These are phyloP conservation scores for Fistulifera pelliculosa DNA, from an alignment of 108 stramenopile genomes.

Conservation along the genomic window DNA sequence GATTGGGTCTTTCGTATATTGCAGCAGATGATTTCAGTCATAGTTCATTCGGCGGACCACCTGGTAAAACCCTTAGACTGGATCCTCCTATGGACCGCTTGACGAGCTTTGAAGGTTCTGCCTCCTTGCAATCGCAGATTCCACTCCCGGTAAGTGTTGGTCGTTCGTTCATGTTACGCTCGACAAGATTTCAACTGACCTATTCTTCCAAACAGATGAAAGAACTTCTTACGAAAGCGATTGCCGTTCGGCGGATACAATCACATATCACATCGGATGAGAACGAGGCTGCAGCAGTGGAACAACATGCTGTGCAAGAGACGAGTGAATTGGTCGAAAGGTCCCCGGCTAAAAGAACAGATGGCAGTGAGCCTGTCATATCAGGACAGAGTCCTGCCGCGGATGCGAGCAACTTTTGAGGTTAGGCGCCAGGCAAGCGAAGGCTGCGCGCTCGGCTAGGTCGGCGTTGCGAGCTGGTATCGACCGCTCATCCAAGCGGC, in stretches of 20 bases:
- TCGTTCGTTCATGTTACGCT: neutral
- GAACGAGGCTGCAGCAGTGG: no score
- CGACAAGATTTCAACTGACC: conserved; percentile 2
- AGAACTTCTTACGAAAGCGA: no score
- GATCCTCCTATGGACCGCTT: conserved; percentile 71
- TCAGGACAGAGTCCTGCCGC: no score
- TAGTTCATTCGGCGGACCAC: neutral
- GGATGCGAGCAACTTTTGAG: conserved; percentile 46
- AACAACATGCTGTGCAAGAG: no score
- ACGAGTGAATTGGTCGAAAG: no score
- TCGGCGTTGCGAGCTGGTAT: conserved; percentile 55
- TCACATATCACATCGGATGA: no score
- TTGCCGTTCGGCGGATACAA: no score
- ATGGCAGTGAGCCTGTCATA: no score
- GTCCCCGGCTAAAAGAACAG: no score
- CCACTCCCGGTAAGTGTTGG: neutral
- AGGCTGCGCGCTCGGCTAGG: conserved; percentile 47
- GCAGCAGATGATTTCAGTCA: conserved; percentile 5
- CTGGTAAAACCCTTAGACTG: conserved; percentile 8
- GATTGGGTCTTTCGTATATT: conserved; percentile 66
- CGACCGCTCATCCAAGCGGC: conserved; percentile 32
- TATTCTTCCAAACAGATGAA: neutral
- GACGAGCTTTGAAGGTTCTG: conserved; percentile 23
- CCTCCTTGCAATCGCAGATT: no score
- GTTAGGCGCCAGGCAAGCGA: conserved; percentile 47